phyloP scores from a whole-genome alignment of 257 asterid species.

The Lithospermum erythrorhizon region DNA sequence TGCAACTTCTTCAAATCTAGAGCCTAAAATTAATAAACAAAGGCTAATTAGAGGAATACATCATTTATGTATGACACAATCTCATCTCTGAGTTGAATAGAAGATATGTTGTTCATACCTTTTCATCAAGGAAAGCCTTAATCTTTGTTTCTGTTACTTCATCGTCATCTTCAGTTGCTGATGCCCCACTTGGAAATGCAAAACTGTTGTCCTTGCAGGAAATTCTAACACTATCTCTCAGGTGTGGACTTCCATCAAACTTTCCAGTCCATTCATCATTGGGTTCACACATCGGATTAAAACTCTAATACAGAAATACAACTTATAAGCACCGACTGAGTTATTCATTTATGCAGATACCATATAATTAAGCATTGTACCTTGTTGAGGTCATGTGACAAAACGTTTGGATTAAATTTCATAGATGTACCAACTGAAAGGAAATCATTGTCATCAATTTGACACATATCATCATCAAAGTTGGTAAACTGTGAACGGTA shows the following conservation, averaged over 20 bases:
- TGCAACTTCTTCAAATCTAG: slow-evolving; percentile 84
- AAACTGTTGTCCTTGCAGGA: slow-evolving; percentile 42
- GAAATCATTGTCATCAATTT: slow-evolving; percentile 58
- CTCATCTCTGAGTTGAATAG: not conserved
- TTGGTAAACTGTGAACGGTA: slow-evolving; percentile 61
- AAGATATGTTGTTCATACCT: slow-evolving; percentile 36
- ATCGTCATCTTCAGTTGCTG: slow-evolving; percentile 68
- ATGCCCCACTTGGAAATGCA: slow-evolving; percentile 55
- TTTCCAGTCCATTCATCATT: slow-evolving; percentile 67
- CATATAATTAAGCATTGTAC: slow-evolving; percentile 26
- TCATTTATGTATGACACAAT: not conserved
- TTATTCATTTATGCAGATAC: slow-evolving; percentile 1
- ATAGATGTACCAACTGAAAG: slow-evolving; percentile 49
- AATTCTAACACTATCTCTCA: slow-evolving; percentile 31
- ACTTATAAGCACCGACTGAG: not conserved
- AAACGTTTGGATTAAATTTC: slow-evolving; percentile 33
- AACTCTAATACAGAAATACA: slow-evolving; percentile 37
- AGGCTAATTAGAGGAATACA: slow-evolving; percentile 5
- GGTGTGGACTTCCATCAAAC: slow-evolving; percentile 64
- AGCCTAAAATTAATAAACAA: slow-evolving; percentile 41
- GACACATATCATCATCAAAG: slow-evolving; percentile 87
- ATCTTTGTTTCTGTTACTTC: slow-evolving; percentile 85
- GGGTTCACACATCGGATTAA: slow-evolving; percentile 87
- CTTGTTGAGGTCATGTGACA: slow-evolving; percentile 57
- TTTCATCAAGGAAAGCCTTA: slow-evolving; percentile 83